A percentile compares a stretch with the other conserved stretches of the same genome.
Conservation (phyloP, 805 yeast genomes). For the Vanderwaltozyma polyspora region DNA sequence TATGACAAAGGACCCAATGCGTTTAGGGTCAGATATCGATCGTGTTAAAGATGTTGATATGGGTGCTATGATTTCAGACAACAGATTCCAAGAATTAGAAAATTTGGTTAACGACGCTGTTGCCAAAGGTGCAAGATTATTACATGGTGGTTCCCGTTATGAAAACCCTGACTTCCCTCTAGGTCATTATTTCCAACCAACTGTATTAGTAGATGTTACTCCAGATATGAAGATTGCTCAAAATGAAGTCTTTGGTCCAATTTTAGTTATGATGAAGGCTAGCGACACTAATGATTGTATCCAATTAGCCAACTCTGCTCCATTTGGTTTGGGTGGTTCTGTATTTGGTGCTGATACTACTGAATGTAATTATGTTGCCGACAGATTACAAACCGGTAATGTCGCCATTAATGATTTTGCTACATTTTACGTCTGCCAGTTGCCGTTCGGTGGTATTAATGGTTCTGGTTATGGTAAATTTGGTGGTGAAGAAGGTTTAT, state of each 20-base stretch:
- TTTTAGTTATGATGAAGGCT: constrained; percentile 71
- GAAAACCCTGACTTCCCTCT: constrained; percentile 89
- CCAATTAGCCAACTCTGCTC: constrained; percentile 68
- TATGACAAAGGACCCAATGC: constrained; percentile 38
- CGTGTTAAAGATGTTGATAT: constrained; percentile 83
- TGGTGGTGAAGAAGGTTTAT: constrained; percentile 94
- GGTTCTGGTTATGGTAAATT: constrained; percentile 96
- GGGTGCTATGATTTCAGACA: constrained; percentile 88
- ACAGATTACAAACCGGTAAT: constrained; percentile 66
- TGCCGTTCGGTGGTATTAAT: constrained; percentile 92
- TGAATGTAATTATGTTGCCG: constrained; percentile 52
- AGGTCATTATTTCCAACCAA: constrained; percentile 90
- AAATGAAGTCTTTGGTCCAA: constrained; percentile 92
- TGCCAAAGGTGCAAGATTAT: constrained; percentile 62
- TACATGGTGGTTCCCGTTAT: constrained; percentile 72
- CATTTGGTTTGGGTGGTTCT: constrained; percentile 86
- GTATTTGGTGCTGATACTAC: constrained; percentile 62
- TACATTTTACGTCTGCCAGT: constrained; percentile 86
- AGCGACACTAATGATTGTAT: constrained; percentile 55
- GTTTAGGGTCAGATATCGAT: constrained; percentile 87
- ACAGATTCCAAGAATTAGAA: constrained; percentile 61
- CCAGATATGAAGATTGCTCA: constrained; percentile 69
- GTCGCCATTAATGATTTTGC: constrained; percentile 98
- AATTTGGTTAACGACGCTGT: constrained; percentile 63
- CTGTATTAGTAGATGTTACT: constrained; percentile 73